Evolutionary conservation across 192 early-diverging fungal species (phyloP), one percentile per base, ranked within the genome.

Genomic region (Thoreauomyces humboldtii): DNA sequence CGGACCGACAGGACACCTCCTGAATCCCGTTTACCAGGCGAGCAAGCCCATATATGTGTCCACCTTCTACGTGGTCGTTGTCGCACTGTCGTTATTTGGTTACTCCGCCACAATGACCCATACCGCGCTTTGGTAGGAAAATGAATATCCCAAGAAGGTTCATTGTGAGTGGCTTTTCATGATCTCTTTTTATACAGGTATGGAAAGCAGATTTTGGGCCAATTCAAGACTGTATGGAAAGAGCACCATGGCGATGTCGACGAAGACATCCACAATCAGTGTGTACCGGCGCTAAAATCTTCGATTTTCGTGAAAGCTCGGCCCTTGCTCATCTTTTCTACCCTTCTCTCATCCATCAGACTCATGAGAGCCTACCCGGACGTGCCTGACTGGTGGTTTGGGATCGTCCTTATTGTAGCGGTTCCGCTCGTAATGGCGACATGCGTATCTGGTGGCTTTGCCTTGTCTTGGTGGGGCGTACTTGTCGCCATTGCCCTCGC

Each of bases 391-490:
- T 85, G 74, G 77, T 81, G 87, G 77, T 92, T 85, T 64, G 44
- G 67, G 22, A 46, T 33, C 21, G 65, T 84, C 37, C 79, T 87
- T 52, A 34, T 74, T 38, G 45, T 78, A 33, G 59, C 73, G 14
- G 42, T 78, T 17, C 74, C 62, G 31, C 52, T 86, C 12, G 60
- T 73, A 9, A 78, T 87, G 19, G 65, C 78, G 36, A 73, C 76
- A 32, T 76, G 79, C 59, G 67, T 79, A 62, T 36, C 47, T 17
- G 85, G 80, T 55, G 79, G 77, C 7, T 81, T 86, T n/a, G 71
- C 73, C 11, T 81, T 93, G 53, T 88, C 90, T 15, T 90, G 87
- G 87, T 92, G 88, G 85, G 91, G 81, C 24, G 67, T 73, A 12
- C 38, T 73, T 9, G 52, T 78, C 6, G 46, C 59, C 19, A 41